Evolutionary conservation across 495 filamentous ascomycete species (phyloP), one percentile per base, ranked within the genome.

Genomic region (Daldinia grandis): DNA sequence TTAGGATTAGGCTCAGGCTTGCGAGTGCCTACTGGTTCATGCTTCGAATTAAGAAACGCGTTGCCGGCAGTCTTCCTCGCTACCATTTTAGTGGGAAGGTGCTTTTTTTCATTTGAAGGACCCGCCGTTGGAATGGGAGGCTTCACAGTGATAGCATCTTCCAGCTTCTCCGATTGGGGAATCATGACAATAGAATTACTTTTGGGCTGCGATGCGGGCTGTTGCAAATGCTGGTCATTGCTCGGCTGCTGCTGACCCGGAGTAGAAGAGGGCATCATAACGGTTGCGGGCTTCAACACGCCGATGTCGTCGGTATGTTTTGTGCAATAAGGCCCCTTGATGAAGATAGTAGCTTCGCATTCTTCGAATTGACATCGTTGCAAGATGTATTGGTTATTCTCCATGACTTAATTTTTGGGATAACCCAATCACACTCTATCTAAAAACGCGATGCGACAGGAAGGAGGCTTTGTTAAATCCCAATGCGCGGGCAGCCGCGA

Each of bases 121-220:
- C 47, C 37, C 33, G 35, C 8, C 9, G 31, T 4, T 7, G 58
- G 4, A 28, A 62, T 38, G 14, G 61, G 42, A 0, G 66, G 30
- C 35, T 69, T 73, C 4, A 73, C 65, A 10, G 71, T 73, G 51
- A 69, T 73, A 50, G 71, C 71, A 35, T 73, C 71, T 24, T 54
- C 57, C 14, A 64, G 28, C 33, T 66, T 69, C 14, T 73, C 63
- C 1, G 54, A 38, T 7, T 21, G 31, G 3, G 51, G 47, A 7
- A 40, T 62, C 53, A 60, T 62, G n/a, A 9, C 58, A 15, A n/a
- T 14, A 8, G 58, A n/a, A 35, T 58, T 21, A 3, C 44, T 21
- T 53, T 62, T 40, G 15, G 37, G 25, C n/a, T 58, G 58, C 3
- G 60, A 37, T 37, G 44, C n/a, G 3, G 19, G 3, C 31, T 49